A percentile compares a stretch with the other conserved stretches of the same genome.
Evolutionary conservation across 306 rosid genomes (phyloP).

Genomic region (Calophaca sinica): DNA sequence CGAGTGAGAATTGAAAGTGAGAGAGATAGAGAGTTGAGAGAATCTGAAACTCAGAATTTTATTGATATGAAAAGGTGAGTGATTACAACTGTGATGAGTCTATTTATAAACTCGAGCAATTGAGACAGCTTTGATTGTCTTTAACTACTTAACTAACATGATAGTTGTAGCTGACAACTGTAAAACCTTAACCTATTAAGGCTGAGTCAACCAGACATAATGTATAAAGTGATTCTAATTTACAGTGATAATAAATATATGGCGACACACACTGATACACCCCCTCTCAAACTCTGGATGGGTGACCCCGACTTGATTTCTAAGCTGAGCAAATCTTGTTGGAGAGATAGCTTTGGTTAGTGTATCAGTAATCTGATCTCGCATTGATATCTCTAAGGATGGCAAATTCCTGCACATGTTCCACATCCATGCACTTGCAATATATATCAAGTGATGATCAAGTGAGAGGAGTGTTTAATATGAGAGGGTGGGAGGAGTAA

Average conservation of each 20-base stretch:
- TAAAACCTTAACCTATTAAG: too few species aligned
- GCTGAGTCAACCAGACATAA: not conserved
- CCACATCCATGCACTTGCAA: constrained; percentile 21
- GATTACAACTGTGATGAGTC: constrained; percentile 10
- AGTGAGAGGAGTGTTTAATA: too few species aligned
- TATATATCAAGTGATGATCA: too few species aligned
- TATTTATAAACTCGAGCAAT: constrained; percentile 9
- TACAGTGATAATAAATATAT: not conserved
- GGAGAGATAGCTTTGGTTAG: too few species aligned
- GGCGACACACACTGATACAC: not conserved
- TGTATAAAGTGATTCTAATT: not conserved
- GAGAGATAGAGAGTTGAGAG: not conserved
- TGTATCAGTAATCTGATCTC: too few species aligned
- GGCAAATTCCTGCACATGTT: constrained; percentile 31
- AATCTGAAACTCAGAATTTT: not conserved
- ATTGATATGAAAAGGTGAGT: not conserved
- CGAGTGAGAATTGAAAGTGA: not conserved
- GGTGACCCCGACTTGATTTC: too few species aligned
- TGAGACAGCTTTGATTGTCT: constrained; percentile 1
- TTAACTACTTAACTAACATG: constrained; percentile 10
- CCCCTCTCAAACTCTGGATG: too few species aligned
- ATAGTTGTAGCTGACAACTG: not conserved
- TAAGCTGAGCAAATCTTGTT: too few species aligned
- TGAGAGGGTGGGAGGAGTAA: too few species aligned
- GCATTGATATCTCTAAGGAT: constrained; percentile 8